A percentile compares a stretch with the other conserved stretches of the same genome.
These are phyloP conservation scores for Petunia secreta DNA, from an alignment of 257 asterid genomes.

Conservation along the genomic window DNA sequence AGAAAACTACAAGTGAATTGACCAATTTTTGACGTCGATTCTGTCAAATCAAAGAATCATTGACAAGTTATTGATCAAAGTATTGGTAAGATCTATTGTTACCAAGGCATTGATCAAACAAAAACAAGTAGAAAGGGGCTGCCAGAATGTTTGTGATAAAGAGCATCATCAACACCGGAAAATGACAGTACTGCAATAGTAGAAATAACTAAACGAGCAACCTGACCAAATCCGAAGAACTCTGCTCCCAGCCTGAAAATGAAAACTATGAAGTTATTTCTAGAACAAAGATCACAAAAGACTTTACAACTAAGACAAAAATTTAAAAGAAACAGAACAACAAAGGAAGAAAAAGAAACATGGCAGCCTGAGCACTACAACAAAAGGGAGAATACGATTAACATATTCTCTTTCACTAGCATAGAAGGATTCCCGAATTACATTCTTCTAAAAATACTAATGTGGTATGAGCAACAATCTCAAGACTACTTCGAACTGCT, in stretches of 20 bases:
- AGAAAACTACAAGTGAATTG: background rate
- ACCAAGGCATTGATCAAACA: background rate
- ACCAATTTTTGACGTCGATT: background rate
- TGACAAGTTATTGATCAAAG: background rate
- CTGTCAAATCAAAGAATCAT: background rate
- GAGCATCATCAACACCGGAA: too few relatives aligned
- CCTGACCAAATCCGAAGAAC: too few relatives aligned
- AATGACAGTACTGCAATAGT: too few relatives aligned
- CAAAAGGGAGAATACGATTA: background rate
- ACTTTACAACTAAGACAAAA: too few relatives aligned
- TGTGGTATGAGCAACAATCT: background rate
- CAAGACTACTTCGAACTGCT: conserved; percentile 37
- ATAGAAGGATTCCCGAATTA: conserved; percentile 1
- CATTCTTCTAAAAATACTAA: background rate
- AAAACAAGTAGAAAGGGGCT: background rate
- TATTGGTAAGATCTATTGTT: background rate
- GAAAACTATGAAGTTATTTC: too few relatives aligned
- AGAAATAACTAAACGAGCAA: too few relatives aligned
- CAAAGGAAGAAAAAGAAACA: too few relatives aligned
- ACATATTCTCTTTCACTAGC: background rate
- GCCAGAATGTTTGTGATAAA: too few relatives aligned
- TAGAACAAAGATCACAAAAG: too few relatives aligned
- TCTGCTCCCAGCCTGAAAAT: too few relatives aligned
- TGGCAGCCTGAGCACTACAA: too few relatives aligned
- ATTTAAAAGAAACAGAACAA: too few relatives aligned